Evolutionary conservation across 768 basidiomycete species (phyloP).

Genomic region (Lactarius deliciosus): DNA sequence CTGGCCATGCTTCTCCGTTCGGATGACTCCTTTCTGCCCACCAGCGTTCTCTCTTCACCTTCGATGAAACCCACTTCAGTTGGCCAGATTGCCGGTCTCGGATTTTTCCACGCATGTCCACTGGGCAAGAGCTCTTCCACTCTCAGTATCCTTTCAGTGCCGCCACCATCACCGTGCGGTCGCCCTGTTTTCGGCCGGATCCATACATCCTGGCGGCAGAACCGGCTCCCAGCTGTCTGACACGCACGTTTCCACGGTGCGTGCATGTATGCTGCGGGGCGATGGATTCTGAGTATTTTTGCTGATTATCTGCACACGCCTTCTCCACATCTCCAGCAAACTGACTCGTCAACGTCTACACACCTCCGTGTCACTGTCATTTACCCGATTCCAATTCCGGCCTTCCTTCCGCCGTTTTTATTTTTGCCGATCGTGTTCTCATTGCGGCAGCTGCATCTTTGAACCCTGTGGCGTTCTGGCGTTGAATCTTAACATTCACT

Average conservation of each 20-base stretch:
- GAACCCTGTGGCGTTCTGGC: conserved; percentile 16
- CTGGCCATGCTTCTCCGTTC: conserved; percentile 10
- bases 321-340: not conserved
- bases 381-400: not conserved
- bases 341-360: not conserved
- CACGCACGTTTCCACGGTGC: not conserved
- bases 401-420: not conserved
- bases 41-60: conserved; percentile 8
- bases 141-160: conserved; percentile 17
- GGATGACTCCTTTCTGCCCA: conserved; percentile 32
- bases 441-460: not conserved
- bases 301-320: not conserved
- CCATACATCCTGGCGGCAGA: conserved; percentile 5
- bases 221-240: not conserved
- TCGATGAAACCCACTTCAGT: conserved; percentile 13
- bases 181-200: conserved; percentile 13
- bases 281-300: not conserved
- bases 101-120: conserved; percentile 4
- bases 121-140: not conserved
- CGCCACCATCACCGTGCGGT: conserved; percentile 24
- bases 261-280: not conserved
- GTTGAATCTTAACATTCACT: not conserved
- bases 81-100: conserved; percentile 9
- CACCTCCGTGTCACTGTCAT: not conserved
- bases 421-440: not conserved